A percentile compares a stretch with the other conserved stretches of the same genome.
Evolutionary conservation across 805 yeast genomes (phyloP).

Genomic region (Pichia scutulata): DNA sequence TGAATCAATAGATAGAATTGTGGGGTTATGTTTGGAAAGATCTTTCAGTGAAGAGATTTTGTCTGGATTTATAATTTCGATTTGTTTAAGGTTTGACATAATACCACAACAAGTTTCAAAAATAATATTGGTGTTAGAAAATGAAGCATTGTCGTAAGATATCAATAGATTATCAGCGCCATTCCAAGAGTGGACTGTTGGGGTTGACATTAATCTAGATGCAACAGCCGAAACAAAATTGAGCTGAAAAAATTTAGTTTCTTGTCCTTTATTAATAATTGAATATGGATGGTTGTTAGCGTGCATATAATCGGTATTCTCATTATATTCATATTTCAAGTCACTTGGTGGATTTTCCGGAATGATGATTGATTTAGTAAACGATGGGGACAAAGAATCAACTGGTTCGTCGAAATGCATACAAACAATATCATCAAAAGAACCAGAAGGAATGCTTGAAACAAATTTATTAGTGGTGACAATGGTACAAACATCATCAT

Average conservation of each 20-base stretch:
- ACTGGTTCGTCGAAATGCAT: neutral
- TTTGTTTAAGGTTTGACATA: slow-evolving; percentile 26
- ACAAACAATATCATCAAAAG: neutral
- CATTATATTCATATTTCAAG: slow-evolving; percentile 13
- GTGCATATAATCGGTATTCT: slow-evolving; percentile 17
- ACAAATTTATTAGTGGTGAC: neutral
- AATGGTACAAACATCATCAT: neutral
- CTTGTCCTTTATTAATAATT: slow-evolving; percentile 16
- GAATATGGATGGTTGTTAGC: slow-evolving; percentile 24
- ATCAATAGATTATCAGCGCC: slow-evolving; percentile 21
- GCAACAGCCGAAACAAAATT: slow-evolving; percentile 31
- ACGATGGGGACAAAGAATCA: neutral
- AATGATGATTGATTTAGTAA: neutral
- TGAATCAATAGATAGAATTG: slow-evolving; percentile 28
- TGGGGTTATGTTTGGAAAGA: slow-evolving; percentile 18
- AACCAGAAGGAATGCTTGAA: neutral
- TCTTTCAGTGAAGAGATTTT: slow-evolving; percentile 6
- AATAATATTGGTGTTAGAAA: slow-evolving; percentile 19
- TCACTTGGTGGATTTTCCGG: neutral
- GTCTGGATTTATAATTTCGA: slow-evolving; percentile 16
- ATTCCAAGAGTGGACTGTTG: slow-evolving; percentile 23
- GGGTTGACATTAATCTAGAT: slow-evolving; percentile 28
- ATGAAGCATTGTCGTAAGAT: slow-evolving; percentile 11
- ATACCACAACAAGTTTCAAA: slow-evolving; percentile 35
- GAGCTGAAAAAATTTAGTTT: slow-evolving; percentile 25